phyloP scores from a whole-genome alignment of 345 rosid genomes.

The Nephelium lappaceum region DNA sequence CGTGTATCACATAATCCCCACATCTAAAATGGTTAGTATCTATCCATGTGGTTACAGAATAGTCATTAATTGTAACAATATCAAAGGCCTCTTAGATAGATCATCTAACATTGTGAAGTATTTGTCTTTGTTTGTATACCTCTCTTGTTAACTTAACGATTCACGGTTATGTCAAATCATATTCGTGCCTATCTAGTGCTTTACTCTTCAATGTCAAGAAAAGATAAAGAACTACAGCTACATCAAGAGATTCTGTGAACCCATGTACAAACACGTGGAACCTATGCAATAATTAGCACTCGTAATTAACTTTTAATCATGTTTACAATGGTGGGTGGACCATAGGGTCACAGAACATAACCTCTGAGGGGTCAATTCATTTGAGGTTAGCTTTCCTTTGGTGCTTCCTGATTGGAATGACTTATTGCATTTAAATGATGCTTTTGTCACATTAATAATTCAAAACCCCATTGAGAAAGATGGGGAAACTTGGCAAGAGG shows the following conservation, averaged over 20 bases:
- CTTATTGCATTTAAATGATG: background rate
- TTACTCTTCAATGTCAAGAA: too few species aligned
- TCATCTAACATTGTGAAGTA: too few species aligned
- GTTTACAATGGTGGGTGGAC: conserved; percentile 6
- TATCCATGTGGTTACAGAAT: too few species aligned
- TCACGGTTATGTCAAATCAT: too few species aligned
- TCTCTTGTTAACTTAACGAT: too few species aligned
- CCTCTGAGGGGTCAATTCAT: background rate
- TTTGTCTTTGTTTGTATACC: too few species aligned
- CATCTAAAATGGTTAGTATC: too few species aligned
- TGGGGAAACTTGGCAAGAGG: background rate
- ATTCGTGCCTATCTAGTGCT: too few species aligned
- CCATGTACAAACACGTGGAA: background rate
- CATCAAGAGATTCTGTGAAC: background rate
- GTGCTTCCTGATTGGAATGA: background rate
- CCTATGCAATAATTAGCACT: background rate
- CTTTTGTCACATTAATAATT: background rate
- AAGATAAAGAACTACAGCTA: too few species aligned
- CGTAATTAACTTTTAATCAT: background rate
- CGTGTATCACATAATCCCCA: background rate
- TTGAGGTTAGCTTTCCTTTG: background rate
- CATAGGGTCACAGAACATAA: background rate
- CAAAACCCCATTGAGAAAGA: conserved; percentile 1
- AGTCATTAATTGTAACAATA: too few species aligned
- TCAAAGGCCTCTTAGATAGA: too few species aligned